These are phyloP conservation scores for Podospora australis DNA, from an alignment of 495 filamentous ascomycete species.

Conservation along the genomic window DNA sequence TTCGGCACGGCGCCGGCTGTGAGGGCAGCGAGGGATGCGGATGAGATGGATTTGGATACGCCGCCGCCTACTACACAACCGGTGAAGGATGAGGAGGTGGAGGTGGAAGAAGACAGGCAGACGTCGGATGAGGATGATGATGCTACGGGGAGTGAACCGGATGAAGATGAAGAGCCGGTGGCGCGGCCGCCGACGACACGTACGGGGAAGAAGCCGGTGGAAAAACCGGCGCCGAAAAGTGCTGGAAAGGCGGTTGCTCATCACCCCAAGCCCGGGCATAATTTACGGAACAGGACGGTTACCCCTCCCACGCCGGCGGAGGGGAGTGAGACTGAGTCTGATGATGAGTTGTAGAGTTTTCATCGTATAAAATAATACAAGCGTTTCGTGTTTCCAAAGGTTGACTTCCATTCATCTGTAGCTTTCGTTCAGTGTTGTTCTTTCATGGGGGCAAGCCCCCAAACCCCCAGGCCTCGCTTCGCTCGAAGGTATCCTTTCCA, in stretches of 20 bases:
- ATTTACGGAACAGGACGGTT: conserved; percentile 15
- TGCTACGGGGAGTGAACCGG: conserved; percentile 39
- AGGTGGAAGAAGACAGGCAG: conserved; percentile 30
- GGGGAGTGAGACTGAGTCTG: conserved; percentile 37
- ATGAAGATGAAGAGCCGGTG: conserved; percentile 29
- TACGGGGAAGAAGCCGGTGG: background rate
- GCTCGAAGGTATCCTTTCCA: too few species aligned
- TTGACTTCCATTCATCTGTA: too few species aligned
- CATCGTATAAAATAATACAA: background rate
- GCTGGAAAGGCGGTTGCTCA: conserved; percentile 2
- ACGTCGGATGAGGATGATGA: conserved; percentile 38
- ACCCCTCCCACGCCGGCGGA: conserved; percentile 17
- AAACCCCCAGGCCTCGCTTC: background rate
- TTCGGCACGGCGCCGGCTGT: too few species aligned
- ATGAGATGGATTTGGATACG: conserved; percentile 51
- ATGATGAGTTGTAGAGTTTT: conserved; percentile 33
- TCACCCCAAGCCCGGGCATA: conserved; percentile 14
- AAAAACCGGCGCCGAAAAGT: background rate
- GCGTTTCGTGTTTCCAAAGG: background rate
- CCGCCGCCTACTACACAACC: background rate
- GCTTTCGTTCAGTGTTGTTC: background rate
- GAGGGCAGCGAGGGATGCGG: conserved; percentile 10
- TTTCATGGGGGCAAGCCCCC: background rate
- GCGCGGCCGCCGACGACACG: conserved; percentile 16
- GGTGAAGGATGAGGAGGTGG: too few species aligned